Base-by-base conservation (phyloP, 75 land plant species). In the Larix kaempferi region DNA sequence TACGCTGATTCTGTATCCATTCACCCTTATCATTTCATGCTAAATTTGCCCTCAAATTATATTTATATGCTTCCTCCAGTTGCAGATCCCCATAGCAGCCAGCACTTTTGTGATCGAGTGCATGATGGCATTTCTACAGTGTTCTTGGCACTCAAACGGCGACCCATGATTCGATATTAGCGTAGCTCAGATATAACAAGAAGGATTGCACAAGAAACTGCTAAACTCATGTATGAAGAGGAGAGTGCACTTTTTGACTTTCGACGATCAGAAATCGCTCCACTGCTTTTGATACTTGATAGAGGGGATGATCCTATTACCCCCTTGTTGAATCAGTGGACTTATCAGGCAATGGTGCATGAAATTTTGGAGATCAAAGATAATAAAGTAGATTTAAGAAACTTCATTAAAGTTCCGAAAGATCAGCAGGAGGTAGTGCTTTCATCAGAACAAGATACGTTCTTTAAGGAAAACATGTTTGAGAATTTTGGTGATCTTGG, bases 401-500 rank as follows among this genome's bases (percentile, higher is more conserved):
- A 4, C 65, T 52, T 8, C 22, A n/a, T 17, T 72, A 91, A 92
- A 74, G 75, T 86, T 58, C 82, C 91, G 10, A 94, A 97, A 69
- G 99, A 94, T 76, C 89, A 91, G 56, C 78, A 97, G 99, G 99
- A 97, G 84, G 92, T 97, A 54, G 99, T 97, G 23, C 82, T 97
- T 17, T 94, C 98, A 77, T 94, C 99, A 74, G 94, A 92, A 66
- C 98, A 94, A 82, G 99, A 97, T 90, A 77, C 82, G 0, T 97
- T 97, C 77, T 97, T 89, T 78, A 94, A 88, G 84, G 77, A 86
- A 61, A 97, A 97, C 74, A 93, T 97, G 99, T 92, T 80, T 78
- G 95, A 94, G 73, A 97, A 97, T 75, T 97, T 97, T 88, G 99
- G 99, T 59, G 99, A 97, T 86, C 88, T 97, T 83, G 99, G 99